These are phyloP conservation scores for Gloeophyllum trabeum DNA, from an alignment of 768 basidiomycete species.

Conservation along the genomic window DNA sequence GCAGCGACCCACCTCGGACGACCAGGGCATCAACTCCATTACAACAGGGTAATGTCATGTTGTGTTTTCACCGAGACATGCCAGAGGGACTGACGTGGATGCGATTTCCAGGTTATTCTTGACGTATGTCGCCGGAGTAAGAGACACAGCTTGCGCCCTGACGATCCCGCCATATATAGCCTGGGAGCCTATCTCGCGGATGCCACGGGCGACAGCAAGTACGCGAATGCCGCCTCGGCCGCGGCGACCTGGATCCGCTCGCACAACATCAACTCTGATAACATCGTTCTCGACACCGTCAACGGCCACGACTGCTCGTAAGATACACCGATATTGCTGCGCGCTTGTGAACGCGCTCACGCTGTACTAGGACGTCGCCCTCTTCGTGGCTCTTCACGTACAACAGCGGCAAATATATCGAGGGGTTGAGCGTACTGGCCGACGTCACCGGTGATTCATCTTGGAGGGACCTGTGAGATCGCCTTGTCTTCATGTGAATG, in stretches of 20 bases:
- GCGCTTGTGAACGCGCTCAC: no score
- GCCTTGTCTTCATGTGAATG: no score
- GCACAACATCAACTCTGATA: conserved; percentile 28
- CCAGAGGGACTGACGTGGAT: no score
- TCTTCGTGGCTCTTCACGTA: conserved; percentile 39
- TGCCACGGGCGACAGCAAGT: conserved; percentile 30
- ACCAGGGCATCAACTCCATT: no score
- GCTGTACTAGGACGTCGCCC: no score
- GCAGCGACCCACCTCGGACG: no score
- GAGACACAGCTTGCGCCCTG: conserved; percentile 5
- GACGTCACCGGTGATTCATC: no score
- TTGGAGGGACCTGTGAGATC: no score
- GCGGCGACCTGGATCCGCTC: conserved; percentile 37
- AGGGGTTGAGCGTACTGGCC: no score
- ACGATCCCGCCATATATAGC: conserved; percentile 14
- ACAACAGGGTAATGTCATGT: no score
- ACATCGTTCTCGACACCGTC: conserved; percentile 36
- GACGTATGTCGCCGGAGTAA: conserved; percentile 13
- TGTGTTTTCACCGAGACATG: no score
- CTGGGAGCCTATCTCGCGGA: conserved; percentile 39
- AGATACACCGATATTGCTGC: no score
- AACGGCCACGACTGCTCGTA: conserved; percentile 33
- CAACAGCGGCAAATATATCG: conserved; percentile 42
- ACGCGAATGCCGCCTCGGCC: conserved; percentile 31
- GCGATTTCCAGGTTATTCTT: conserved; percentile 27